Percentiles rank a stretch among this genome's conserved stretches.
These are phyloP conservation scores for Diaporthe australafricana DNA, from an alignment of 2,329 filamentous ascomycete species.

Conservation along the genomic window DNA sequence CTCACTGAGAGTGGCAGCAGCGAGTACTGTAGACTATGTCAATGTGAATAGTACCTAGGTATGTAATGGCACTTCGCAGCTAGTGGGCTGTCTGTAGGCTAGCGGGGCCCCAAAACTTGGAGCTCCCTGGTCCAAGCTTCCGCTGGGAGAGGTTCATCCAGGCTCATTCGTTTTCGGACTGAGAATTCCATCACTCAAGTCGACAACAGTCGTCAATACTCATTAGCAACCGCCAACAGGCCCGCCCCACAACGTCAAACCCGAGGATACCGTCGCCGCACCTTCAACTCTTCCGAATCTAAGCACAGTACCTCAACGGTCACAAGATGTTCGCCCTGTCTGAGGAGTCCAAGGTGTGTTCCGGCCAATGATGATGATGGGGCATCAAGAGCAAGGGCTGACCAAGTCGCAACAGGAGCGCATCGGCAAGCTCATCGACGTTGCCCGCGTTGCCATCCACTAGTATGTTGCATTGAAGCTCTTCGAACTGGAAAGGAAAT, in stretches of 20 bases:
- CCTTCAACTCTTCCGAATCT: neutral
- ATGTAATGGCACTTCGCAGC: neutral
- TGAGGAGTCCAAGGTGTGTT: slow-evolving; percentile 91
- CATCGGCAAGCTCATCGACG: slow-evolving; percentile 95
- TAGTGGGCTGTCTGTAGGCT: neutral
- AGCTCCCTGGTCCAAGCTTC: slow-evolving; percentile 25
- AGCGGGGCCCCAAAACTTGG: neutral
- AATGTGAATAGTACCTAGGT: too few species aligned
- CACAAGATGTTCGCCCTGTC: slow-evolving; percentile 77
- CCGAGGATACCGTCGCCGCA: neutral
- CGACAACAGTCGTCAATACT: slow-evolving; percentile 10
- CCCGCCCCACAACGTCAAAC: neutral
- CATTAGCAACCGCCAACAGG: slow-evolving; percentile 14
- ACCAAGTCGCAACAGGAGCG: slow-evolving; percentile 76
- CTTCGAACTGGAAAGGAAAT: neutral
- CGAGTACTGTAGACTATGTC: neutral
- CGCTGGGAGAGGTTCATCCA: neutral
- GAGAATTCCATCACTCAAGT: slow-evolving; percentile 31
- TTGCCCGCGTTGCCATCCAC: slow-evolving; percentile 93
- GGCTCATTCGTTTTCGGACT: slow-evolving; percentile 13
- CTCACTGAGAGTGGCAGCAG: neutral
- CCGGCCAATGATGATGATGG: neutral
- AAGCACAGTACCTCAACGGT: neutral
- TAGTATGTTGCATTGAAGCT: slow-evolving; percentile 73
- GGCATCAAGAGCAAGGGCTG: neutral